Conservation (phyloP, 2,329 filamentous ascomycete genomes). For the Lachnellula cervina region DNA sequence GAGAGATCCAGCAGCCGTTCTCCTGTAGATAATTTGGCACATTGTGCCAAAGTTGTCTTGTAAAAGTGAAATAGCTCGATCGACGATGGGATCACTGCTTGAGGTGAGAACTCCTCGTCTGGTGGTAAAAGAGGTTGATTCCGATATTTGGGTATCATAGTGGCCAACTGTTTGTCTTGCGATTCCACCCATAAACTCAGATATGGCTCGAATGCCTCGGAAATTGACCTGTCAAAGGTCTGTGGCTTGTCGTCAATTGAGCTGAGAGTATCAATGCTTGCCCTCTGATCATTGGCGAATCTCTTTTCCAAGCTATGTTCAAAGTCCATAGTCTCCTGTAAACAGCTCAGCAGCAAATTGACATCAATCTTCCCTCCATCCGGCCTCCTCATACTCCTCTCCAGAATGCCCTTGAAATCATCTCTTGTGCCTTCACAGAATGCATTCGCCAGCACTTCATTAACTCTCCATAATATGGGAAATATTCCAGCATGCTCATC, state of each 20-base stretch:
- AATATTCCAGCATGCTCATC: slow-evolving; percentile 88
- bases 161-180: slow-evolving; percentile 81
- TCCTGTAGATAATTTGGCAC: slow-evolving; percentile 92
- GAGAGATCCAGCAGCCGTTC: slow-evolving; percentile 79
- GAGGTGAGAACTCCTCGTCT: slow-evolving; percentile 88
- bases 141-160: slow-evolving; percentile 83
- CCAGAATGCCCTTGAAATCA: slow-evolving; percentile 89
- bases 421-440: slow-evolving; percentile 96
- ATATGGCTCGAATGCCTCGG: slow-evolving; percentile 95
- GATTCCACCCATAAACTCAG: slow-evolving; percentile 95
- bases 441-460: slow-evolving; percentile 81
- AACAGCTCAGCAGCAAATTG: slow-evolving; percentile 77
- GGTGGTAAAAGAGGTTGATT: slow-evolving; percentile 71
- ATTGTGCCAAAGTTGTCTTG: slow-evolving; percentile 86
- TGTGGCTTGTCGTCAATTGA: slow-evolving; percentile 71
- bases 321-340: slow-evolving; percentile 96
- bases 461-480: slow-evolving; percentile 80
- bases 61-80: slow-evolving; percentile 98
- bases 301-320: slow-evolving; percentile 85
- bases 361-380: slow-evolving; percentile 83
- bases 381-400: slow-evolving; percentile 74
- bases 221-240: slow-evolving; percentile 85
- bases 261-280: slow-evolving; percentile 84
- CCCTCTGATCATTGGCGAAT: slow-evolving; percentile 67
- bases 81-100: slow-evolving; percentile 86